These are phyloP conservation scores for Populus hybrid DNA, from an alignment of 441 rosid species.

Conservation along the genomic window DNA sequence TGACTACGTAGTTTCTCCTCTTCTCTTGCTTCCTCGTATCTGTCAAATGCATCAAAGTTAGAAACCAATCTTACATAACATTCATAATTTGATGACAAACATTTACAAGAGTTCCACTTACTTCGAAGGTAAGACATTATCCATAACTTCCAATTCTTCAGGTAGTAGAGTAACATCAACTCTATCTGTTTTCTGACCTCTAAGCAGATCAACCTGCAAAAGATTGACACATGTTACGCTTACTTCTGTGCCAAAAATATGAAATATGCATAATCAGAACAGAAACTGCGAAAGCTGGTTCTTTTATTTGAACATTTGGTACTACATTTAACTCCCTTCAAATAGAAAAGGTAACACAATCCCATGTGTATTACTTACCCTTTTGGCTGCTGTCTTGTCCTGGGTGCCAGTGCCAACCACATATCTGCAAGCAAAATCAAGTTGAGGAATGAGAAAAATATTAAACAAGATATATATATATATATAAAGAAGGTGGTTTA, in stretches of 20 bases:
- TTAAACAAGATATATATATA: background rate
- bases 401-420: slow-evolving; percentile 75
- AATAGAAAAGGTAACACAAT: background rate
- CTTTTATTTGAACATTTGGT: background rate
- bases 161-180: slow-evolving; percentile 91
- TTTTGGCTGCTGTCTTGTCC: slow-evolving; percentile 83
- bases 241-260: background rate
- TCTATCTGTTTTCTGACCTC: slow-evolving; percentile 91
- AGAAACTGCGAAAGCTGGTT: background rate
- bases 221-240: background rate
- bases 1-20: slow-evolving; percentile 91
- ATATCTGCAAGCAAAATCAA: slow-evolving; percentile 39
- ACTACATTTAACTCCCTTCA: background rate
- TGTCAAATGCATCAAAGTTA: slow-evolving; percentile 25
- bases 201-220: slow-evolving; percentile 75
- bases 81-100: background rate
- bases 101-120: slow-evolving; percentile 36
- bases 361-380: slow-evolving; percentile 50
- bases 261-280: background rate
- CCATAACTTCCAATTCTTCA: slow-evolving; percentile 90
- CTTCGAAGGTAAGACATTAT: slow-evolving; percentile 91
- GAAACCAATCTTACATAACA: background rate
- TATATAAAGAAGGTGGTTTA: too few relatives aligned
- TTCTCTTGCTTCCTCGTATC: slow-evolving; percentile 97
- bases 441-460: background rate